phyloP scores from a whole-genome alignment of 805 yeast species.

The Ogataea ramenticola region DNA sequence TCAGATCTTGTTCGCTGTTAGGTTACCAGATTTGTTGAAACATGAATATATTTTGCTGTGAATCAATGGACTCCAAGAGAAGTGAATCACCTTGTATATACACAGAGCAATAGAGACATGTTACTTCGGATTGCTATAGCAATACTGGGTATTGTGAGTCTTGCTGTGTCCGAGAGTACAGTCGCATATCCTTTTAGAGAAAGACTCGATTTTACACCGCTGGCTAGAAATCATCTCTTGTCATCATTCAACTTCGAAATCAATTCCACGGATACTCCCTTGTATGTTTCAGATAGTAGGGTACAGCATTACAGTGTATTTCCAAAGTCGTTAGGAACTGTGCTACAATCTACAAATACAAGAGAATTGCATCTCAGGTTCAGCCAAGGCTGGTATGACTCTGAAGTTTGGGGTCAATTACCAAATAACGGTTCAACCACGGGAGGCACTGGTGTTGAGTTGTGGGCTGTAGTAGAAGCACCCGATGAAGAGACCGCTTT shows the following conservation, averaged over 20 bases:
- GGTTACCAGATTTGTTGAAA: no score
- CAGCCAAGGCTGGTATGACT: slow-evolving; percentile 93
- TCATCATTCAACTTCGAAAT: slow-evolving; percentile 66
- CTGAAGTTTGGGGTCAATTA: slow-evolving; percentile 76
- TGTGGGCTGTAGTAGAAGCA: slow-evolving; percentile 83
- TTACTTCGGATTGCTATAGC: background rate
- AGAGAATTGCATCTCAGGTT: slow-evolving; percentile 79
- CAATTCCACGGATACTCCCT: slow-evolving; percentile 36
- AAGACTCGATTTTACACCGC: slow-evolving; percentile 53
- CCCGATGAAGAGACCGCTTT: slow-evolving; percentile 44
- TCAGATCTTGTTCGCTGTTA: no score
- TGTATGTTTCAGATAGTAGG: slow-evolving; percentile 14
- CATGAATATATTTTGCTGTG: no score
- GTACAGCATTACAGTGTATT: slow-evolving; percentile 54
- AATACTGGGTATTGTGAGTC: background rate
- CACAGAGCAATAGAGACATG: no score
- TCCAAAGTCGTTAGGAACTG: slow-evolving; percentile 76
- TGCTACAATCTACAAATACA: slow-evolving; percentile 57
- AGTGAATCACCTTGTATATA: no score
- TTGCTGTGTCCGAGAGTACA: background rate
- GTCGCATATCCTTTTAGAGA: slow-evolving; percentile 49
- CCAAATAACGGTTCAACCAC: slow-evolving; percentile 64
- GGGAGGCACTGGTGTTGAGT: slow-evolving; percentile 94
- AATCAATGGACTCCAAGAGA: no score
- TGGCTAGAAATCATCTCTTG: slow-evolving; percentile 64